These are phyloP conservation scores for Mesostigma viride DNA, from an alignment of 139 green algal genomes.

Conservation along the genomic window DNA sequence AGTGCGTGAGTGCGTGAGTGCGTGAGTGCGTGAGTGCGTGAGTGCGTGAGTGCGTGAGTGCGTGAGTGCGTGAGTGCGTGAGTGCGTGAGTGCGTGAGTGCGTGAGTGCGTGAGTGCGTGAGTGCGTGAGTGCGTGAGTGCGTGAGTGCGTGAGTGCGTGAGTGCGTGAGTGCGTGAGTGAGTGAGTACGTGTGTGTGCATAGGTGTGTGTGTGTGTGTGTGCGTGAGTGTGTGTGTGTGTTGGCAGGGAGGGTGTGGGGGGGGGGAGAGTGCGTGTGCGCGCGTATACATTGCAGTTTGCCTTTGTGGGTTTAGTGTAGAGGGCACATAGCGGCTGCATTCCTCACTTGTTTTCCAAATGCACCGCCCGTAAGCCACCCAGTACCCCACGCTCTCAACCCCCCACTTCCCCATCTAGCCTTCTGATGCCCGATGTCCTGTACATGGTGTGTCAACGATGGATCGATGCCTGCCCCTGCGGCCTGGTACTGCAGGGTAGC, in stretches of 20 bases:
- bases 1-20: no score
- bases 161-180: background rate
- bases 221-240: slow-evolving; percentile 12
- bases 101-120: background rate
- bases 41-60: no score
- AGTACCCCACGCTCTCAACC: no score
- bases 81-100: background rate
- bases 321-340: background rate
- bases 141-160: background rate
- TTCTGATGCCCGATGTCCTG: no score
- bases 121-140: background rate
- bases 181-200: background rate
- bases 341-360: no score
- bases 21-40: no score
- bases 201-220: slow-evolving; percentile 5
- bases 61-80: background rate
- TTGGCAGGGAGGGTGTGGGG: background rate
- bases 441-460: background rate
- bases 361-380: no score
- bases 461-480: background rate
- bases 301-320: background rate
- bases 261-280: background rate
- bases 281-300: background rate
- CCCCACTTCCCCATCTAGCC: no score
- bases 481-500: slow-evolving; percentile 1